Evolutionary conservation across 2,329 filamentous ascomycete genomes (phyloP).

Genomic region (Cladosporium sp.): DNA sequence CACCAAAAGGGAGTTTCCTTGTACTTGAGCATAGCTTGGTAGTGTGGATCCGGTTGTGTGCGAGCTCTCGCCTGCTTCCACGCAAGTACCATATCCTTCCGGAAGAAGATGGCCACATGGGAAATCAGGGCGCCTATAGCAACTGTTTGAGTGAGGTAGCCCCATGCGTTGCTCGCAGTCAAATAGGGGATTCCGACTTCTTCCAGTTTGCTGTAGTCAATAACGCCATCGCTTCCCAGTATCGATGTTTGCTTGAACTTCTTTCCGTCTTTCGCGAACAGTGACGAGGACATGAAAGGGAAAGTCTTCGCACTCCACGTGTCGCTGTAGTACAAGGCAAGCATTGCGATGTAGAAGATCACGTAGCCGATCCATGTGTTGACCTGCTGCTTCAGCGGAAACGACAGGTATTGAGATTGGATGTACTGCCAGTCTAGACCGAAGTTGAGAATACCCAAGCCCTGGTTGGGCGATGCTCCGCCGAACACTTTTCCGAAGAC

Average conservation of each 20-base stretch:
- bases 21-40: slow-evolving; percentile 55
- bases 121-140: slow-evolving; percentile 22
- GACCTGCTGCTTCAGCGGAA: slow-evolving; percentile 50
- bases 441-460: slow-evolving; percentile 51
- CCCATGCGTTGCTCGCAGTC: slow-evolving; percentile 19
- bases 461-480: slow-evolving; percentile 54
- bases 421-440: slow-evolving; percentile 59
- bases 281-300: slow-evolving; percentile 57
- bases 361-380: slow-evolving; percentile 50
- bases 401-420: slow-evolving; percentile 53
- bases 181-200: slow-evolving; percentile 50
- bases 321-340: slow-evolving; percentile 55
- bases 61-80: slow-evolving; percentile 20
- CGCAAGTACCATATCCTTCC: slow-evolving; percentile 2
- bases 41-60: slow-evolving; percentile 40
- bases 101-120: slow-evolving; percentile 20
- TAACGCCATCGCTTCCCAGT: not conserved
- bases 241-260: slow-evolving; percentile 44
- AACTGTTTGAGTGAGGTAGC: slow-evolving; percentile 18
- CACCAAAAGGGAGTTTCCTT: slow-evolving; percentile 49
- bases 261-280: slow-evolving; percentile 42
- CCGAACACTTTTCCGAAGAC: slow-evolving; percentile 54
- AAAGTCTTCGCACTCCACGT: slow-evolving; percentile 49
- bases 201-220: slow-evolving; percentile 30
- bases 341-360: slow-evolving; percentile 54